A percentile compares a stretch with the other conserved stretches of the same genome.
Evolutionary conservation across 2,329 filamentous ascomycete genomes (phyloP).

Genomic region (Xylaria sp.): DNA sequence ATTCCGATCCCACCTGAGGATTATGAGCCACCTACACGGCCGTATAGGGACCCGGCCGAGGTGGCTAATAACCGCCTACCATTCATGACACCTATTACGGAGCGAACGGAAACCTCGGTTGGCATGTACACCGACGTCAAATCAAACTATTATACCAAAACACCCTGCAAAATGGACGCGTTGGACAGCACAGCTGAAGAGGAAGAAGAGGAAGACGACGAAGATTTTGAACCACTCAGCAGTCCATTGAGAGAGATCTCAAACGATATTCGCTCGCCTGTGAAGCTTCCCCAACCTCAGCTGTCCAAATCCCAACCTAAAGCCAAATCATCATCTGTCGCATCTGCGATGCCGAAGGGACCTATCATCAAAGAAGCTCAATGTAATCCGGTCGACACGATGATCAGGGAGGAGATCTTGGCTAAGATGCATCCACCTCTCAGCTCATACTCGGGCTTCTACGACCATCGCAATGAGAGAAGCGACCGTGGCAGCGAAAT

Average conservation of each 20-base stretch:
- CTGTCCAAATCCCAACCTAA: constrained; percentile 56
- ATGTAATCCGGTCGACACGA: constrained; percentile 90
- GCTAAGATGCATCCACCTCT: constrained; percentile 78
- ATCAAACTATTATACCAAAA: constrained; percentile 76
- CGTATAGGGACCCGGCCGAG: constrained; percentile 82
- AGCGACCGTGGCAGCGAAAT: constrained; percentile 80
- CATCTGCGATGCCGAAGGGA: constrained; percentile 62
- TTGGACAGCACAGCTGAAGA: constrained; percentile 48
- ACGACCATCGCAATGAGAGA: constrained; percentile 73
- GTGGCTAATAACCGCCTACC: constrained; percentile 90
- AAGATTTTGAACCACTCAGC: constrained; percentile 61
- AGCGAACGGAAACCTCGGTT: constrained; percentile 90
- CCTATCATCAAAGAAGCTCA: constrained; percentile 84
- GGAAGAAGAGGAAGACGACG: constrained; percentile 49
- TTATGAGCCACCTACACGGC: constrained; percentile 80
- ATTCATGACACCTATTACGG: constrained; percentile 99
- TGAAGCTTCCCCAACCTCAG: constrained; percentile 64
- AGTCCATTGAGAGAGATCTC: constrained; percentile 79
- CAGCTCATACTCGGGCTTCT: constrained; percentile 80
- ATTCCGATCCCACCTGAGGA: constrained; percentile 86
- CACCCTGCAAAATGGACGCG: constrained; percentile 71
- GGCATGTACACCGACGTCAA: constrained; percentile 70
- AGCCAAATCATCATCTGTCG: constrained; percentile 42
- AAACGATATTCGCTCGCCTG: constrained; percentile 61
- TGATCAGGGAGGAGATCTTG: constrained; percentile 79